Evolutionary conservation across 2,329 filamentous ascomycete genomes (phyloP).

Genomic region (Verticillium albo-atrum): DNA sequence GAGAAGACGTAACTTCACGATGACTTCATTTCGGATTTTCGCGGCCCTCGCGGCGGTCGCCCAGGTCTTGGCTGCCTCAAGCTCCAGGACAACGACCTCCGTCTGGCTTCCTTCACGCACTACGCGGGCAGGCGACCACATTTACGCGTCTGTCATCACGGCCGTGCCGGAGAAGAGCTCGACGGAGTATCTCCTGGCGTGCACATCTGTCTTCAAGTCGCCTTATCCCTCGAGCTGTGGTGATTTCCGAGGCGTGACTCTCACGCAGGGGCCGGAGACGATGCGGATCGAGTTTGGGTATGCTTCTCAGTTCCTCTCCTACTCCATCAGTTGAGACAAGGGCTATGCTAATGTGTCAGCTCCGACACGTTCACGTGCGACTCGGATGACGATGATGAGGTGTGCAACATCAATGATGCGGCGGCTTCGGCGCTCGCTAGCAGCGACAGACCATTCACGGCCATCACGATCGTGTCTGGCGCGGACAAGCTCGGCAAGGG

Average conservation of each 20-base stretch:
- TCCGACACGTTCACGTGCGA: constrained; percentile 6
- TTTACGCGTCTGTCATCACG: constrained; percentile 10
- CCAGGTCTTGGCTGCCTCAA: neutral
- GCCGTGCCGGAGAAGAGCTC: constrained; percentile 7
- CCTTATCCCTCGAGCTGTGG: constrained; percentile 3
- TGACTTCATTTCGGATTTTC: neutral
- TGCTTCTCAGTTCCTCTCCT: neutral
- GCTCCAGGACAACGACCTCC: neutral
- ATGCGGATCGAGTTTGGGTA: constrained; percentile 6
- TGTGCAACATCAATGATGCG: neutral
- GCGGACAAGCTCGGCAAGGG: constrained; percentile 1
- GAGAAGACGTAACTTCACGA: neutral
- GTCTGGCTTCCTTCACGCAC: constrained; percentile 9
- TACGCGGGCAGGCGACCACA: constrained; percentile 2
- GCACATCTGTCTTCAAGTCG: constrained; percentile 5
- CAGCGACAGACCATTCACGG: constrained; percentile 3
- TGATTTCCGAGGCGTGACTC: constrained; percentile 7
- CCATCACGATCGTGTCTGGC: constrained; percentile 6
- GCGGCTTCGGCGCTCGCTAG: constrained; percentile 1
- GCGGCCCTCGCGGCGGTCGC: neutral
- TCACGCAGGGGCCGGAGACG: constrained; percentile 6
- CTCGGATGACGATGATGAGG: constrained; percentile 2
- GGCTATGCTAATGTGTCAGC: neutral
- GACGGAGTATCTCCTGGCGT: constrained; percentile 6
- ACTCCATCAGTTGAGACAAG: neutral